phyloP scores from a whole-genome alignment of 208 protist genomes.

The Entamoeba histolytica region DNA sequence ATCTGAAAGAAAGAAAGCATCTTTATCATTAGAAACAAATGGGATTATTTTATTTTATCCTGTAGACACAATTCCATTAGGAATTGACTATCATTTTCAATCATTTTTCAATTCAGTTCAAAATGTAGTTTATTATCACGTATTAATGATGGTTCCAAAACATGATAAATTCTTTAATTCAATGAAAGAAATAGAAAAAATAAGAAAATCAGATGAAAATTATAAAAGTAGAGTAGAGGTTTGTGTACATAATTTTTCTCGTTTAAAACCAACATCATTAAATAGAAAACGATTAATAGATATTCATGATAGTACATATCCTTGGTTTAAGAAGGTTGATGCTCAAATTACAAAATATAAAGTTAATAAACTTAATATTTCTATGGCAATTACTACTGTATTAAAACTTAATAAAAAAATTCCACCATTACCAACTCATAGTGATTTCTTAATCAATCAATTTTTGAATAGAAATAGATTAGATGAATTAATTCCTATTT shows the following conservation, averaged over 20 bases:
- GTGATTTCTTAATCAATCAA: not conserved
- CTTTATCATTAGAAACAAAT: not conserved
- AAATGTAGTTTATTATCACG: not conserved
- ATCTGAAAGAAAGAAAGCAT: not conserved
- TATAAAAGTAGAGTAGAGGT: not conserved
- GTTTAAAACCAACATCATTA: not conserved
- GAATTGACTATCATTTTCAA: not conserved
- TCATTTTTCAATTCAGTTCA: not conserved
- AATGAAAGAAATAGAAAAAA: not conserved
- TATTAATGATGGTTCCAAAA: not conserved
- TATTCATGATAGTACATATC: not conserved
- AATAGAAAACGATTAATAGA: not conserved
- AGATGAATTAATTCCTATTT: not conserved
- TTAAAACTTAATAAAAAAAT: not conserved
- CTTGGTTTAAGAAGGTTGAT: not conserved
- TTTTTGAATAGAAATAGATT: not conserved
- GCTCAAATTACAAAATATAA: not conserved
- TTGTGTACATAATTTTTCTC: not conserved
- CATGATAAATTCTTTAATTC: not conserved
- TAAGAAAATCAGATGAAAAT: not conserved
- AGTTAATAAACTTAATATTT: not conserved
- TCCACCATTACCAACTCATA: not conserved
- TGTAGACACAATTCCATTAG: not conserved
- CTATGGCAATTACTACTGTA: not conserved
- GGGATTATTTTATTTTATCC: not conserved